Evolutionary conservation across 106 monocot genomes (phyloP).

Genomic region (Phalaenopsis aphrodite): DNA sequence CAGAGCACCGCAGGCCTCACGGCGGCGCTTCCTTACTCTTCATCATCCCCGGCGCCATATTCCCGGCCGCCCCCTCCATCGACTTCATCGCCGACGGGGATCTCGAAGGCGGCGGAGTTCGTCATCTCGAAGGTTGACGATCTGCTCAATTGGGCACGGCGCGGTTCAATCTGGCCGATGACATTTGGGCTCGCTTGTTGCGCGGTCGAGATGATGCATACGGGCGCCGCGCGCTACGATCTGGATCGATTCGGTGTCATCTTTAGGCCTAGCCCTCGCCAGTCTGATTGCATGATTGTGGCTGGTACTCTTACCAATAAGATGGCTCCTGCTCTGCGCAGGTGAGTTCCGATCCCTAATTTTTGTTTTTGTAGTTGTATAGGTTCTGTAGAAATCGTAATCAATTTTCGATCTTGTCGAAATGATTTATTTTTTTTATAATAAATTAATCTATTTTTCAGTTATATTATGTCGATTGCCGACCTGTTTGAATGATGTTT

Average conservation of each 20-base stretch:
- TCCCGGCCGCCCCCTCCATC: constrained; percentile 38
- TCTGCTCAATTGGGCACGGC: constrained; percentile 90
- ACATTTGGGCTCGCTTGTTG: constrained; percentile 98
- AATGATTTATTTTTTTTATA: neutral
- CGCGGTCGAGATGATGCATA: constrained; percentile 99
- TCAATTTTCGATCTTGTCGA: neutral
- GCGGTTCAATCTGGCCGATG: constrained; percentile 89
- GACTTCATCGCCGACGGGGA: constrained; percentile 40
- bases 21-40: constrained; percentile 17
- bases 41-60: constrained; percentile 42
- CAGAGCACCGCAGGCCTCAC: constrained; percentile 12
- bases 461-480: neutral
- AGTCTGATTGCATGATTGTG: constrained; percentile 99
- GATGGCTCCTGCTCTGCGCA: constrained; percentile 91
- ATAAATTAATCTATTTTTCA: neutral
- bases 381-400: neutral
- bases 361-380: neutral
- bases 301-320: constrained; percentile 94
- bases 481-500: neutral
- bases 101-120: constrained; percentile 89
- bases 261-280: constrained; percentile 91
- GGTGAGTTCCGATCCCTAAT: constrained; percentile 25
- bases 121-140: constrained; percentile 98
- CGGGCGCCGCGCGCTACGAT: constrained; percentile 88
- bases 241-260: constrained; percentile 94